Base-by-base conservation (phyloP, 78 protist species). In the Dictyostelium citrinum region DNA sequence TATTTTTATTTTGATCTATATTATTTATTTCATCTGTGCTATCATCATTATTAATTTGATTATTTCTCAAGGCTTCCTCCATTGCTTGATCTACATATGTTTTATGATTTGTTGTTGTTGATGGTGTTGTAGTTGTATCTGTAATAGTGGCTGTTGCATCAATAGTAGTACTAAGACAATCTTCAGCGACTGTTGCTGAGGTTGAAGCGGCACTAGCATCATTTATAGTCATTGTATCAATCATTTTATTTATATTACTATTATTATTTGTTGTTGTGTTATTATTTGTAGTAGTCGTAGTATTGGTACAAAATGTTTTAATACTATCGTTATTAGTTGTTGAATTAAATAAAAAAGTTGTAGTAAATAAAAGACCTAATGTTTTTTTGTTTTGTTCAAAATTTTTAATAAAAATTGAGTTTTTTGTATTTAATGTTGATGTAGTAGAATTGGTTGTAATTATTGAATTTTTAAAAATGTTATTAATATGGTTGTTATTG, bases 311-410 rank as follows among this genome's bases (percentile, higher is more conserved):
- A 61, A 29, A 29, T 39, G 74, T 27, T 61, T 81, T 81, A 22
- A 61, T 22, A 33, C 24, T 51, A 39, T 79, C 64, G 29, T 17
- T 37, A 61, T 27, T n/a, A 3, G 77, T 11, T 9, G 29, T 82
- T 37, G 86, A 61, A 24, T 60, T 11, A 51, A 83, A 20, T 51
- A 83, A 83, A 71, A 83, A 33, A 12, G 82, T 71, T 83, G 90
- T 80, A 27, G 90, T 70, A 20, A 83, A 22, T 71, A 83, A 71
- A 43, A 83, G 17, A 49, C 90, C 90, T 17, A 83, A 51, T 0
- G 71, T 46, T 16, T 46, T 71, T 17, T 22, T 68, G 11, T 35
- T 20, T 5, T 39, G 43, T 39, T 35, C 55, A 9, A 22, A 68
- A 8, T 71, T 46, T 16, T 81, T 83, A 35, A 31, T 71, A 51